phyloP scores from a whole-genome alignment of 1,284 basidiomycete species.

The Apiotrichum veenhuisii region DNA sequence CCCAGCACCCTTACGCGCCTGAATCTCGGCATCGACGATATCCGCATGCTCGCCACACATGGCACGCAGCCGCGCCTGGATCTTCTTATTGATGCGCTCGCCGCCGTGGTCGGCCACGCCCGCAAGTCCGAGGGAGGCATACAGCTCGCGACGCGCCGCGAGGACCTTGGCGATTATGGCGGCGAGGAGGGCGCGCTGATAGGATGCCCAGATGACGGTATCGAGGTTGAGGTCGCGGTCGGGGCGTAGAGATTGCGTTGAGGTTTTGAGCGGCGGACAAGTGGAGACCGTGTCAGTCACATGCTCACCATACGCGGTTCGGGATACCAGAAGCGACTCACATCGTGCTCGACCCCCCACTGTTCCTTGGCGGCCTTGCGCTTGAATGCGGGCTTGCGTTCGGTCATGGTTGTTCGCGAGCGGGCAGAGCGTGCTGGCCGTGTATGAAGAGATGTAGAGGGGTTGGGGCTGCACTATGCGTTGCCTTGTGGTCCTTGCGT shows the following conservation, averaged over 20 bases:
- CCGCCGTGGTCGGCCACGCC: constrained; percentile 25
- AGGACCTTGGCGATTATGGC: constrained; percentile 7
- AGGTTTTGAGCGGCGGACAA: too few species aligned
- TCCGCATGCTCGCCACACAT: not conserved
- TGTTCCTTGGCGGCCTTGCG: not conserved
- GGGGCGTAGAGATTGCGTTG: too few species aligned
- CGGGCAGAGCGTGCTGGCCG: too few species aligned
- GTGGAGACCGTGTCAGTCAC: too few species aligned
- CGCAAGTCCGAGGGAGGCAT: constrained; percentile 17
- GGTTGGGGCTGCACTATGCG: too few species aligned
- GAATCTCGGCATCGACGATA: not conserved
- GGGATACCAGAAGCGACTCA: not conserved
- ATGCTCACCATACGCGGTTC: too few species aligned
- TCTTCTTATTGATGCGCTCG: constrained; percentile 31
- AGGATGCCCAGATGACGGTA: too few species aligned
- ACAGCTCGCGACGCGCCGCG: constrained; percentile 17
- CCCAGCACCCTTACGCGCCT: not conserved
- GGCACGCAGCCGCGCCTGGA: constrained; percentile 13
- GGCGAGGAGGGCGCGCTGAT: not conserved
- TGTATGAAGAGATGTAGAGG: too few species aligned
- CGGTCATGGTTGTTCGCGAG: too few species aligned
- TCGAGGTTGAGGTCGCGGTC: too few species aligned
- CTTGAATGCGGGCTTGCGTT: not conserved
- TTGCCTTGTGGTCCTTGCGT: too few species aligned
- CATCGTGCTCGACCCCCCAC: constrained; percentile 1